A percentile compares a stretch with the other conserved stretches of the same genome.
Evolutionary conservation across 352 stramenopile genomes (phyloP).

Genomic region (Phytopythium boreale): DNA sequence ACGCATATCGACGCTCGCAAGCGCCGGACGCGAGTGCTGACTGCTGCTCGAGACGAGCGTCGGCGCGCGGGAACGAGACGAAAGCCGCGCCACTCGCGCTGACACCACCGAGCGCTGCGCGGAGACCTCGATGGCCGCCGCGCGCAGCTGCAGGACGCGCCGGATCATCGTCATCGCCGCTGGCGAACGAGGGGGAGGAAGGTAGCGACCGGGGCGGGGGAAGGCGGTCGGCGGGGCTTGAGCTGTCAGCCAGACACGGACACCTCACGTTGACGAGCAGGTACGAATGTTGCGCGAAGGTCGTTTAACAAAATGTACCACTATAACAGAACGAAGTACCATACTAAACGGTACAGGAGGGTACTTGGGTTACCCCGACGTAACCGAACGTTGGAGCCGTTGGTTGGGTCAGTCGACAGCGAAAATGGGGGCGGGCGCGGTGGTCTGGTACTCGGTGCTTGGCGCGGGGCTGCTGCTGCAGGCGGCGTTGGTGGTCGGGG

Average conservation of each 20-base stretch:
- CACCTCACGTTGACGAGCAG: not conserved
- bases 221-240: not conserved
- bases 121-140: not conserved
- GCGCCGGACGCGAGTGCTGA: slow-evolving; percentile 5
- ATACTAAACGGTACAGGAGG: not conserved
- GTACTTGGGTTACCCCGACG: not conserved
- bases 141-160: slow-evolving; percentile 23
- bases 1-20: not conserved
- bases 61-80: not conserved
- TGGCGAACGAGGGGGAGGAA: not conserved
- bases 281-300: slow-evolving; percentile 1
- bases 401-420: too few species aligned
- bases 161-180: slow-evolving; percentile 19
- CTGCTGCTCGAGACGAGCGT: slow-evolving; percentile 6
- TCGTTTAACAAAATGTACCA: slow-evolving; percentile 1
- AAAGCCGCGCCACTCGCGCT: slow-evolving; percentile 2
- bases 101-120: not conserved
- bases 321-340: not conserved
- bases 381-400: not conserved
- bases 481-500: slow-evolving; percentile 17
- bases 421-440: not conserved
- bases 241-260: slow-evolving; percentile 1
- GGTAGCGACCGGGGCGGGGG: not conserved
- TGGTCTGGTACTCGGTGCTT: slow-evolving; percentile 3
- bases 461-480: slow-evolving; percentile 18